Base-by-base conservation (phyloP, 2,329 filamentous ascomycete genomes). In the Juglanconis juglandina region DNA sequence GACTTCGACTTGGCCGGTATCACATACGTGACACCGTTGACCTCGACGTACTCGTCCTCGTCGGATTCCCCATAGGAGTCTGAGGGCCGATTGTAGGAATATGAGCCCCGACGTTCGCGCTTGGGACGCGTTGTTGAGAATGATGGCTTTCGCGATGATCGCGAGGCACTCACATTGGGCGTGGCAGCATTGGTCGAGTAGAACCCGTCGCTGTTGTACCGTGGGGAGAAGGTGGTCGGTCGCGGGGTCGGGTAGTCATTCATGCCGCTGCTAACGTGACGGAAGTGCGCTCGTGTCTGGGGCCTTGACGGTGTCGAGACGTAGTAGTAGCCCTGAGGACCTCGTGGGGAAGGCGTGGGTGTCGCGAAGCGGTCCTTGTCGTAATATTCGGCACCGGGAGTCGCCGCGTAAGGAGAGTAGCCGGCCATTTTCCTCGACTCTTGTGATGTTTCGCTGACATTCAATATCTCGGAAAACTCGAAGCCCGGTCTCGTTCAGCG, bases 161-260 rank as follows among this genome's bases (percentile, higher is more conserved):
- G 73, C 76, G 75, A 71, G 71, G 73, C 74, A 86, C 83, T 86
- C 83, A 86, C 83, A 85, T 86, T 83, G 77, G 81, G 82, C 76
- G 83, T 85, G 76, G 81, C 83, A 53, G 61, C 61, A 59, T 60
- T 54, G 54, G 61, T 63, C 41, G 61, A 63, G 78, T 86, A 86
- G 71, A 83, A 77, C 73, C 83, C 83, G 71, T 78, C 80, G 79
- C 83, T 86, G 72, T 81, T 85, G 77, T 83, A 86, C 68, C 83
- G 81, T 64, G 83, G 83, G 64, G 83, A 86, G 70, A 84, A 83
- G 62, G 78, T 76, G 46, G 76, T 79, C 61, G 76, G 77, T 68
- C 76, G 77, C 61, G 74, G 80, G 66, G 73, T 79, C 64, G 68
- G 55, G 71, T 69, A 78, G 49, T 77, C 72, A 66, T 70, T 69